Base-by-base conservation (phyloP, 2,329 filamentous ascomycete genomes). In the Cordyceps militaris region DNA sequence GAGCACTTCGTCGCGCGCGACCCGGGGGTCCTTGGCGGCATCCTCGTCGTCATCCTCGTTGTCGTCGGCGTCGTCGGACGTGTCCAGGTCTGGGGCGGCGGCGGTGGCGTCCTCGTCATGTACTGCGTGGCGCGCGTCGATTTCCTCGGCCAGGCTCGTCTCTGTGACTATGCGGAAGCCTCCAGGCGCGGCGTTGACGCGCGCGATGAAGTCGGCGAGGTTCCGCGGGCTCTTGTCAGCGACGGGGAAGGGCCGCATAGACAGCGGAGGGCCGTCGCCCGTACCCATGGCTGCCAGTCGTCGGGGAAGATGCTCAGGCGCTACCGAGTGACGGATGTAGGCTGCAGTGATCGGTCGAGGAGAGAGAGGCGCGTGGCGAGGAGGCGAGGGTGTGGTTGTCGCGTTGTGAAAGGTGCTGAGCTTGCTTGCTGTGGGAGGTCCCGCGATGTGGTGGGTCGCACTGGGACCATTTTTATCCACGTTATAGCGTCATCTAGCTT, bases 131-230 rank as follows among this genome's bases (percentile, higher is more conserved):
- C 73, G 76, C 70, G 26, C 74, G 70, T 43, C 76, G 53, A 94
- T 85, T 66, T 94, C 86, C 36, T 86, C 81, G 51, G 80, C 80
- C 38, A 97, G 75, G 44, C 84, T 80, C 52, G 84, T 80, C 70
- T 96, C 89, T 51, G 85, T 89, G 62, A 97, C 79, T 64, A 86
- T 79, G 59, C 90, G 86, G 69, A 97, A 95, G 24, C 90, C 89
- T 14, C 89, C 90, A 0, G 72, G 65, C 60, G 88, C 86, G 66
- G 95, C 86, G 64, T 91, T 88, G 66, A 96, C 87, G 63, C 92
- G 90, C 59, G 81, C 76, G 63, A 97, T 91, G 64, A 93, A 87
- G 48, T 87, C 81, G 58, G 82, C 78, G n/a, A 97, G 77, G 48
- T 79, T 81, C 67, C 81, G 82, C 32, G 80, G 78, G 66, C 76